phyloP scores from a whole-genome alignment of 441 rosid genomes.

The Euphorbia neoarborescens region DNA sequence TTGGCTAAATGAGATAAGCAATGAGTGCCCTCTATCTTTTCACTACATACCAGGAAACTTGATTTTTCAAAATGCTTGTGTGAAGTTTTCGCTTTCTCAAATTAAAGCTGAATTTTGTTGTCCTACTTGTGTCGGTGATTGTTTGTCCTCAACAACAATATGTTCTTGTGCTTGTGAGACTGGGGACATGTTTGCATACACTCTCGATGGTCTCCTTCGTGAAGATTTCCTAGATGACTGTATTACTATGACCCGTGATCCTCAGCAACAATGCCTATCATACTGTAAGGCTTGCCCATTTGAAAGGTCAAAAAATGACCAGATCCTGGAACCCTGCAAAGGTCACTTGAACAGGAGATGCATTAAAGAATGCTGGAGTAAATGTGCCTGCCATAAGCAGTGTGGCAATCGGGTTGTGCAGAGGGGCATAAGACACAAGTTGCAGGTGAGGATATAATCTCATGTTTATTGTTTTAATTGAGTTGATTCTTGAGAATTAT shows the following conservation, averaged over 20 bases:
- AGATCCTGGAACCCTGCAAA: slow-evolving; percentile 58
- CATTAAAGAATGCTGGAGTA: slow-evolving; percentile 85
- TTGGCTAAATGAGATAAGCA: slow-evolving; percentile 64
- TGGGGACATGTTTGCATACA: slow-evolving; percentile 46
- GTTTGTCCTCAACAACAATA: slow-evolving; percentile 43
- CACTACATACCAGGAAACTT: slow-evolving; percentile 51
- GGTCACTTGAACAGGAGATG: slow-evolving; percentile 70
- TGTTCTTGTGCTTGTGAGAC: slow-evolving; percentile 52
- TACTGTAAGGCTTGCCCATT: slow-evolving; percentile 65
- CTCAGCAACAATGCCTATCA: slow-evolving; percentile 39
- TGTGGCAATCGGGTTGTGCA: slow-evolving; percentile 93
- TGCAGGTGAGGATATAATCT: slow-evolving; percentile 49
- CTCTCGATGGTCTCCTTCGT: slow-evolving; percentile 46
- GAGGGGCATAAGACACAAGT: slow-evolving; percentile 60
- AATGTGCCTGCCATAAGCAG: slow-evolving; percentile 67
- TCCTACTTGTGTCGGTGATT: slow-evolving; percentile 55
- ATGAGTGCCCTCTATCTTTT: slow-evolving; percentile 50
- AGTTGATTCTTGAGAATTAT: slow-evolving; percentile 8
- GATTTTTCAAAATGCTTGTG: slow-evolving; percentile 49
- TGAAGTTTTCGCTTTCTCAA: slow-evolving; percentile 50
- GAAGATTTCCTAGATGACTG: slow-evolving; percentile 59
- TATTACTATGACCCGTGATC: slow-evolving; percentile 49
- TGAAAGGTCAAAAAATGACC: slow-evolving; percentile 50
- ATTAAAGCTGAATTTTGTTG: slow-evolving; percentile 55
- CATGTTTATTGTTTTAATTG: not conserved